phyloP scores from a whole-genome alignment of 805 yeast genomes.

The Candida insectorum region DNA sequence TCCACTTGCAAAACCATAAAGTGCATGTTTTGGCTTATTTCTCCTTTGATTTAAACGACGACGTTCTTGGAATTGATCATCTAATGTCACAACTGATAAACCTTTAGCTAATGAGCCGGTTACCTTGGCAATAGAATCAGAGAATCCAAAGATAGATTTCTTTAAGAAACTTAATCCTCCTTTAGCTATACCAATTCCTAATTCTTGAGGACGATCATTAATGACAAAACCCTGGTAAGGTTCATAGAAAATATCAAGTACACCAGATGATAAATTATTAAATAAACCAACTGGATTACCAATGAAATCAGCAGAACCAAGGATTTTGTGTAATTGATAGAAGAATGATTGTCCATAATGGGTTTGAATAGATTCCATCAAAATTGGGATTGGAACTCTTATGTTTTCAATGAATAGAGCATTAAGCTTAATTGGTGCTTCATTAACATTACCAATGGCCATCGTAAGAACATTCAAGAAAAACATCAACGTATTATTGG shows the following conservation, averaged over 20 bases:
- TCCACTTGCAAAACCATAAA: conserved; percentile 80
- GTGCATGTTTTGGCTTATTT: conserved; percentile 79
- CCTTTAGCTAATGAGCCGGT: conserved; percentile 96
- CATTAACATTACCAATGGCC: conserved; percentile 96
- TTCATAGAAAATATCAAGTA: conserved; percentile 92
- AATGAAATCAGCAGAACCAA: conserved; percentile 93
- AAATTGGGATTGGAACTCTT: conserved; percentile 75
- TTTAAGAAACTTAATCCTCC: conserved; percentile 94
- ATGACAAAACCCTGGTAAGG: conserved; percentile 94
- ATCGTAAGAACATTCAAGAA: conserved; percentile 83
- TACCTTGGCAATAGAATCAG: conserved; percentile 89
- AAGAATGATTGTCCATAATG: conserved; percentile 92
- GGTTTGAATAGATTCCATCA: conserved; percentile 66
- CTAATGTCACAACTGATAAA: conserved; percentile 85
- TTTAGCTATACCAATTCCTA: conserved; percentile 92
- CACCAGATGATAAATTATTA: conserved; percentile 90
- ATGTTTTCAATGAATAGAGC: conserved; percentile 86
- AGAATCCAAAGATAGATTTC: conserved; percentile 90
- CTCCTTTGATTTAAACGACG: conserved; percentile 72
- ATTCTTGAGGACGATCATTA: conserved; percentile 93
- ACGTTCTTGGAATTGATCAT: conserved; percentile 75
- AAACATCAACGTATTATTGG: conserved; percentile 64
- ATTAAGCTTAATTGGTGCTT: conserved; percentile 89
- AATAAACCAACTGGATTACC: conserved; percentile 98
- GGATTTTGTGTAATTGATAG: conserved; percentile 84